Evolutionary conservation across 2,329 filamentous ascomycete genomes (phyloP).

Genomic region (Claviceps quebecensis): DNA sequence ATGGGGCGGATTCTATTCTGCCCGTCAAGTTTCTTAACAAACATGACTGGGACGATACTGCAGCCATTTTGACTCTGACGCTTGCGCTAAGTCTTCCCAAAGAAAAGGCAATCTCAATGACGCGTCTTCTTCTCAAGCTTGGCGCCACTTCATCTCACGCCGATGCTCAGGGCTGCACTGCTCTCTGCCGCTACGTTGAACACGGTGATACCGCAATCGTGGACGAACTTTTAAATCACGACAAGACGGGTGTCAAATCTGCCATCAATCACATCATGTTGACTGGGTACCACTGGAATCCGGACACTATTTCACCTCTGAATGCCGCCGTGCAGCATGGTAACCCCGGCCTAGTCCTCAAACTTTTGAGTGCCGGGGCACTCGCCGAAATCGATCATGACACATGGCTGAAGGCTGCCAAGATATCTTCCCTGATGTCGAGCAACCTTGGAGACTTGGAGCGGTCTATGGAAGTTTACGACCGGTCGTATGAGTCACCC

Average conservation of each 20-base stretch:
- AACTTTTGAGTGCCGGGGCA: constrained; percentile 51
- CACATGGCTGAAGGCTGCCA: constrained; percentile 45
- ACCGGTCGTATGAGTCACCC: constrained; percentile 43
- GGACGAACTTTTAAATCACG: constrained; percentile 36
- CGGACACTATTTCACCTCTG: constrained; percentile 33
- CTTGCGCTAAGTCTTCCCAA: constrained; percentile 52
- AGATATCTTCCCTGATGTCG: constrained; percentile 26
- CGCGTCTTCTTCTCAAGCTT: constrained; percentile 47
- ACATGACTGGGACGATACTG: constrained; percentile 30
- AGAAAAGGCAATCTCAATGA: constrained; percentile 51
- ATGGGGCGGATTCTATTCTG: constrained; percentile 62
- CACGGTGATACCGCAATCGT: constrained; percentile 32
- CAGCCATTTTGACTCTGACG: constrained; percentile 54
- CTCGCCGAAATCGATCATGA: constrained; percentile 46
- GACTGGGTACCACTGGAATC: constrained; percentile 17
- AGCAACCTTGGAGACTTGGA: constrained; percentile 27
- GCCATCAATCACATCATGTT: constrained; percentile 53
- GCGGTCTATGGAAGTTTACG: constrained; percentile 34
- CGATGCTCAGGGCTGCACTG: constrained; percentile 49
- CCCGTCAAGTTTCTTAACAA: constrained; percentile 53
- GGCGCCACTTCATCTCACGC: constrained; percentile 64
- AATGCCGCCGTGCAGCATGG: constrained; percentile 41
- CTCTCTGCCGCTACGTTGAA: constrained; percentile 50
- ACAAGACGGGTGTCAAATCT: constrained; percentile 45
- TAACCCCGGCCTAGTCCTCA: constrained; percentile 38